Base-by-base conservation (phyloP, 169 alveolate species). In the Eimeria sp. region DNA sequence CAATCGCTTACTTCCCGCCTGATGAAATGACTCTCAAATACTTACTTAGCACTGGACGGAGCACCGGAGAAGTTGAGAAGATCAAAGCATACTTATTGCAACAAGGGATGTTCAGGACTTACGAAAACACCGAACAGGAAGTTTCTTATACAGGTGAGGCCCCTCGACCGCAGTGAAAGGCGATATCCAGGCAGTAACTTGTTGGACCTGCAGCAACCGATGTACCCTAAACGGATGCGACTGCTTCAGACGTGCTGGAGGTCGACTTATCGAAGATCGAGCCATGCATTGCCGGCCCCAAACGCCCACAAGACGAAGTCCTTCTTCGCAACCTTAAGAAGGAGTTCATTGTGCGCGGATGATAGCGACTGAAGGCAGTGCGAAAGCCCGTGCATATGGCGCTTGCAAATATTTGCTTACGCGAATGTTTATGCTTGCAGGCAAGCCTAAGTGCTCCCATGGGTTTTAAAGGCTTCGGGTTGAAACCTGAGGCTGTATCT, bases 281-380 rank as follows among this genome's bases (percentile, higher is more conserved):
- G 60, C 99, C 99, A 58, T 98, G 99, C 52, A 95, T 99, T 16
- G 98, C 99, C 43, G 99, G 99, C 33, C 99, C 99, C 16, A 99
- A 99, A 97, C 98, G 99, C 89, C 99, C 99, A 4, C 99, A 99
- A 94, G 99, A 99, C 96, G 98, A 99, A 97, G 99, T 99, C 58
- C 90, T 98, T 54, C 96, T 99, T 49, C 71, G 98, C 62, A 96
- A 97, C 83, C 97, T 99, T 96, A 98, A 99, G 97, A 89, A 95
- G n/a, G 99, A 98, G 95, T 99, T 99, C 98, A 90, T 76, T 68
- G 77, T 85, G 76, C 56, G 95, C 74, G 52, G 43, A 4, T 33
- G 9, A 82, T 20, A 52, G 27, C 76, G 9, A 11, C 30, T 82
- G 71, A 13, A 58, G 9, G 52, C 30, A 77, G 66, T 27, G 20